Evolutionary conservation across 176 grass and related monocot species (phyloP).

Genomic region (Paspalum notatum): DNA sequence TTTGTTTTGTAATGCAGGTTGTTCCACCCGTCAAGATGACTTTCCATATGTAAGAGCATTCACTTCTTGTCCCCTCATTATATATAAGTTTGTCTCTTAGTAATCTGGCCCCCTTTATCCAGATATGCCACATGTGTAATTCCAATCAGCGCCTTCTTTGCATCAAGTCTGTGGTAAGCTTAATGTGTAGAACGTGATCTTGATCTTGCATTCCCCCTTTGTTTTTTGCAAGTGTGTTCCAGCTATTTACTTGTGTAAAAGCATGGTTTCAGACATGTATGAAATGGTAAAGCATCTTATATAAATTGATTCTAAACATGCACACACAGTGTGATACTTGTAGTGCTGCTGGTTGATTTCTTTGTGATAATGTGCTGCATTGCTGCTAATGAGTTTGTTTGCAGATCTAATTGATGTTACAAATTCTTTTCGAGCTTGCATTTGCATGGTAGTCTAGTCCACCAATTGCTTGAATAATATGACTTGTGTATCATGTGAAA

Average conservation of each 20-base stretch:
- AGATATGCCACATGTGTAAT: conserved; percentile 98
- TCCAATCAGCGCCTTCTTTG: conserved; percentile 99
- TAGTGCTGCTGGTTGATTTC: neutral
- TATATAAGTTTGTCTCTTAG: conserved; percentile 23
- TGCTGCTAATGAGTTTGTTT: conserved; percentile 22
- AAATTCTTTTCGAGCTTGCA: neutral
- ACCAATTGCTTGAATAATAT: conserved; percentile 15
- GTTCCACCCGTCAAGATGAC: conserved; percentile 99
- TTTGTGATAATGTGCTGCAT: neutral
- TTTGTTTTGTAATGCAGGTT: conserved; percentile 64
- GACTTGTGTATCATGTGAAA: conserved; percentile 14
- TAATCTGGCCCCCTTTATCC: conserved; percentile 42
- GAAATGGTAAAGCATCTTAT: conserved; percentile 27
- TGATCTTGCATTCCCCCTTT: conserved; percentile 11
- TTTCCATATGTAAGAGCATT: conserved; percentile 93
- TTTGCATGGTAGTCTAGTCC: conserved; percentile 15
- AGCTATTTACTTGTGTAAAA: too few relatives aligned
- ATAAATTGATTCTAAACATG: conserved; percentile 22
- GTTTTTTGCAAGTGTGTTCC: neutral
- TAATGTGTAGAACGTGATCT: neutral
- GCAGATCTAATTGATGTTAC: conserved; percentile 9
- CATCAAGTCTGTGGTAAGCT: conserved; percentile 96
- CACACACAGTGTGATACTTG: conserved; percentile 26
- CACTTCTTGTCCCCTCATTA: conserved; percentile 31
- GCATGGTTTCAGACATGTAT: conserved; percentile 3